Evolutionary conservation across 805 yeast species (phyloP).

Genomic region (Wickerhamiella kurtzmanii): DNA sequence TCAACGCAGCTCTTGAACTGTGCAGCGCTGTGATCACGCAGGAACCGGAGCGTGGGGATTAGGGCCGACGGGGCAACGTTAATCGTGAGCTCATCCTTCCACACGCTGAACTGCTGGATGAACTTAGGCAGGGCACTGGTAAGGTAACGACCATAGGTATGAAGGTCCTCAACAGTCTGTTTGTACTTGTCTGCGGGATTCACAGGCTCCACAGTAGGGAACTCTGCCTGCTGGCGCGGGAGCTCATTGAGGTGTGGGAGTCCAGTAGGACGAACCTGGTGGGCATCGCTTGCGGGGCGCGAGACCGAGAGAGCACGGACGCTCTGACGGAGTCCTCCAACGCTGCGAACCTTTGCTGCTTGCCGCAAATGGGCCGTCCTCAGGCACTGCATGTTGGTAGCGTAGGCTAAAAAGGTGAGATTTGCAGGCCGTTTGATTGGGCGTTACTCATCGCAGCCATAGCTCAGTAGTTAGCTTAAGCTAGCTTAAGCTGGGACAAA

Average conservation of each 20-base stretch:
- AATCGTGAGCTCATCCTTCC: constrained; percentile 78
- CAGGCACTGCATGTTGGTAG: neutral
- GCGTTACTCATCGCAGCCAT: neutral
- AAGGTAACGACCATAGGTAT: constrained; percentile 66
- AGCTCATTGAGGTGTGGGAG: constrained; percentile 18
- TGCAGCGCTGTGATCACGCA: constrained; percentile 65
- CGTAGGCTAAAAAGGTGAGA: too few species aligned
- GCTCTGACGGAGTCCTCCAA: too few species aligned
- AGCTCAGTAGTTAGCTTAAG: too few species aligned
- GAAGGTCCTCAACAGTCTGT: constrained; percentile 56
- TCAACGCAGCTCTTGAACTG: constrained; percentile 71
- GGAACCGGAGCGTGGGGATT: constrained; percentile 54
- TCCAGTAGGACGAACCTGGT: constrained; percentile 26
- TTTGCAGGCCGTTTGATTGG: neutral
- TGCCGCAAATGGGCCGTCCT: neutral
- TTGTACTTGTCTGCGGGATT: constrained; percentile 69
- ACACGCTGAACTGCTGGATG: constrained; percentile 71
- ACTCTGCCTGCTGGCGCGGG: constrained; percentile 24
- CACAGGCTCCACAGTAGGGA: constrained; percentile 21
- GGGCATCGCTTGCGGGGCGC: neutral
- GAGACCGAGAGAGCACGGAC: neutral
- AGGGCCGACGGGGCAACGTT: constrained; percentile 66
- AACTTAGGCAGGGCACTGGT: constrained; percentile 69
- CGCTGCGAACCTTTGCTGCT: neutral
- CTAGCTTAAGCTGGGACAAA: too few species aligned